These are phyloP conservation scores for Cyclotella atomus DNA, from an alignment of 108 stramenopile genomes.

Conservation along the genomic window DNA sequence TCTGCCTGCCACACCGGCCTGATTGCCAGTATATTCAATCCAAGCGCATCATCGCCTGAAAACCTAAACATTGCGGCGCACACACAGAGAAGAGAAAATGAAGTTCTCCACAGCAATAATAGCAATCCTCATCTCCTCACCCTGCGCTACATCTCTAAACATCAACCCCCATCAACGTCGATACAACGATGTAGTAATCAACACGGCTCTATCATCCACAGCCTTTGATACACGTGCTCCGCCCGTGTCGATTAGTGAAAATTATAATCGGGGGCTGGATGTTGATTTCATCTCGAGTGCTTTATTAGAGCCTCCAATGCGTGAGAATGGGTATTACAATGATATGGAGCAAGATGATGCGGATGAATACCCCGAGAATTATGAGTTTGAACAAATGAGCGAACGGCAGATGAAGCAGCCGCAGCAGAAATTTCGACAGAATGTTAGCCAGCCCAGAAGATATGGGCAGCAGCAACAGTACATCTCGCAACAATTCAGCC, in stretches of 20 bases:
- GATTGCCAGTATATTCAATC: background rate
- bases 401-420: no score
- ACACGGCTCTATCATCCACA: slow-evolving; percentile 5
- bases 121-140: background rate
- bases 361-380: background rate
- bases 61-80: no score
- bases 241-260: background rate
- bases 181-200: slow-evolving; percentile 3
- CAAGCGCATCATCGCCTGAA: no score
- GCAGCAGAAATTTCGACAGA: no score
- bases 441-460: no score
- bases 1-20: background rate
- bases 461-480: background rate
- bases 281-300: background rate
- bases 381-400: no score
- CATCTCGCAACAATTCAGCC: background rate
- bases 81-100: no score
- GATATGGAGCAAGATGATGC: background rate
- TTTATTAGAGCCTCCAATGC: background rate
- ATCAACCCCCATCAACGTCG: background rate
- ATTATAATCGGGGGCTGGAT: background rate
- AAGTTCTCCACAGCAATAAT: background rate
- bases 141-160: background rate
- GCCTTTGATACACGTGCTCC: background rate
- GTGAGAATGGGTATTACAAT: background rate